Conservation (phyloP, 164 flowering plant species). For the Chloranthus sessilifolius region DNA sequence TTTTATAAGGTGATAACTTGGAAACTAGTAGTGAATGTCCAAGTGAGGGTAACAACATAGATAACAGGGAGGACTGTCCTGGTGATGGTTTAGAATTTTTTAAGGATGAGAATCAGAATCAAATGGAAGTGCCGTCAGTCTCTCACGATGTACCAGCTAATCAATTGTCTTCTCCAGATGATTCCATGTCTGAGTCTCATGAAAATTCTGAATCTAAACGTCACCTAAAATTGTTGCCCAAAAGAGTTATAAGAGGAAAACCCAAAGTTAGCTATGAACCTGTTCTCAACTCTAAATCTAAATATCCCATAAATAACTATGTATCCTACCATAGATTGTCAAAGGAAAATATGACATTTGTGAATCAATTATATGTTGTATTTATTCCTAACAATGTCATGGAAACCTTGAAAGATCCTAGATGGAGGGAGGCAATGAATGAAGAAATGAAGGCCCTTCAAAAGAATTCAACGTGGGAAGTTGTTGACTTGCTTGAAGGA, state of each 20-base stretch:
- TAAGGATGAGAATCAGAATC: background rate
- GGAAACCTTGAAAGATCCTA: constrained; percentile 9
- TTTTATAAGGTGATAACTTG: no score
- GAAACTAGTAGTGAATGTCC: no score
- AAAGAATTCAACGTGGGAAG: constrained; percentile 13
- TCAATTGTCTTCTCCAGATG: constrained; percentile 2
- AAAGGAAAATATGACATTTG: background rate
- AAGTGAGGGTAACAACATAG: no score
- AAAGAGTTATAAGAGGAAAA: constrained; percentile 5
- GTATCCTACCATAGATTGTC: constrained; percentile 10
- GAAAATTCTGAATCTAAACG: constrained; percentile 1
- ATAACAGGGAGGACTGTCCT: no score
- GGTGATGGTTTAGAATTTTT: no score
- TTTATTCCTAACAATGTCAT: constrained; percentile 12
- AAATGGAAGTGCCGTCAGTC: background rate
- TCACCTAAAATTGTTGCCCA: background rate
- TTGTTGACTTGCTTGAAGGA: background rate
- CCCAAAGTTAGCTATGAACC: constrained; percentile 6
- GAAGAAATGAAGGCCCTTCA: constrained; percentile 18
- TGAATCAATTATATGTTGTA: constrained; percentile 4
- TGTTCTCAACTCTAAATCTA: background rate
- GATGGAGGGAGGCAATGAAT: constrained; percentile 1
- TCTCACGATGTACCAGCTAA: no score
- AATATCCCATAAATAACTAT: background rate
- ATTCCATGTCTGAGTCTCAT: background rate